Conservation (phyloP, 2,329 filamentous ascomycete species). For the Phialocephala subalpina region DNA sequence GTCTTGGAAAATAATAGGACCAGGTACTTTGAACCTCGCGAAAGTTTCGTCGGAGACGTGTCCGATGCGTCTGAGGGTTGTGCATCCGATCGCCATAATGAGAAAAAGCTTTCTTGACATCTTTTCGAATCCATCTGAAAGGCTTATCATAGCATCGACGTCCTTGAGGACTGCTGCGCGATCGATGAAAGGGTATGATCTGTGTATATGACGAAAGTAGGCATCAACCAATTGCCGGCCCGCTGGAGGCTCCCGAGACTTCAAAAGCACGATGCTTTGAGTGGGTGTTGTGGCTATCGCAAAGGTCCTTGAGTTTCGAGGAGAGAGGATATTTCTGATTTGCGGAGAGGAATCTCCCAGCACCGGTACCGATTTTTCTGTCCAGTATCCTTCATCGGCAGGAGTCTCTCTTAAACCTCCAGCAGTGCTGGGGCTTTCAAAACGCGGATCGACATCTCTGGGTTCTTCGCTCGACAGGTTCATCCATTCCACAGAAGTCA, state of each 20-base stretch:
- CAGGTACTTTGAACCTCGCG: background rate
- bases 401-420: too few species aligned
- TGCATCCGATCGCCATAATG: constrained; percentile 11
- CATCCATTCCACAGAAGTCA: background rate
- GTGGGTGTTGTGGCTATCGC: background rate
- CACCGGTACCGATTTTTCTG: background rate
- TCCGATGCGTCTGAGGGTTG: background rate
- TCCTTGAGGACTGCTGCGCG: background rate
- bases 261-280: background rate
- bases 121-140: background rate
- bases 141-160: background rate
- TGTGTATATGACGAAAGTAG: constrained; percentile 7
- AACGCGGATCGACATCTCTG: background rate
- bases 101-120: constrained; percentile 2
- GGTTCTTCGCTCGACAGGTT: background rate
- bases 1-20: background rate
- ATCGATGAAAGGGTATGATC: constrained; percentile 4
- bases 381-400: background rate
- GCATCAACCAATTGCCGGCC: background rate
- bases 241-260: background rate
- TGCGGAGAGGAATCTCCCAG: background rate
- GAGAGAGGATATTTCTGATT: background rate
- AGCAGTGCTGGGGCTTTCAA: background rate
- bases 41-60: background rate
- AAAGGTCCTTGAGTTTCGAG: background rate